Evolutionary conservation across 495 filamentous ascomycete genomes (phyloP).

Genomic region (Immersiella caudata): DNA sequence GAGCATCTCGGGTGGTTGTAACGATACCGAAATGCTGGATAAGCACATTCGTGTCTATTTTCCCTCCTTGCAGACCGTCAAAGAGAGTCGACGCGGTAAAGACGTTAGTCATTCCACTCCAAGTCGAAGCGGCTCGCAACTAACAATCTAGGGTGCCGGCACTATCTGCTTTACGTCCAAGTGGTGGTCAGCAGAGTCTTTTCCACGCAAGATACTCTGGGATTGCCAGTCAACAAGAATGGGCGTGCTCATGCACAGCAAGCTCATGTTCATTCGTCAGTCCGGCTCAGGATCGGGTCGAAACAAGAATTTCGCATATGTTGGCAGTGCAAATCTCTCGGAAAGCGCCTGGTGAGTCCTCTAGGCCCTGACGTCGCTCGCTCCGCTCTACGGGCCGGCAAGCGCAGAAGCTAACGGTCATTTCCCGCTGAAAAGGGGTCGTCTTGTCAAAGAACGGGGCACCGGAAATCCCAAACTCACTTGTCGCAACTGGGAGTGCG

Average conservation of each 20-base stretch:
- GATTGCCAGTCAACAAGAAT: slow-evolving; percentile 70
- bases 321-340: slow-evolving; percentile 90
- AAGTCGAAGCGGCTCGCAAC: background rate
- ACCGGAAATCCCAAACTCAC: slow-evolving; percentile 72
- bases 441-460: slow-evolving; percentile 65
- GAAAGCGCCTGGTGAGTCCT: slow-evolving; percentile 83
- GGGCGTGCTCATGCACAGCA: slow-evolving; percentile 86
- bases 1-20: slow-evolving; percentile 35
- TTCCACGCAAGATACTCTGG: slow-evolving; percentile 69
- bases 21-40: slow-evolving; percentile 43
- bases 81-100: slow-evolving; percentile 59
- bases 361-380: background rate
- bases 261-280: slow-evolving; percentile 70
- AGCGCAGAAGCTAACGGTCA: background rate
- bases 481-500: slow-evolving; percentile 96
- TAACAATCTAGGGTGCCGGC: slow-evolving; percentile 57
- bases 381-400: background rate
- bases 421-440: slow-evolving; percentile 34
- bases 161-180: slow-evolving; percentile 76
- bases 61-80: slow-evolving; percentile 75
- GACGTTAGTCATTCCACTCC: slow-evolving; percentile 37
- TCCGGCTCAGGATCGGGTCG: slow-evolving; percentile 21
- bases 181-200: slow-evolving; percentile 67
- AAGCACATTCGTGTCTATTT: slow-evolving; percentile 75
- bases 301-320: slow-evolving; percentile 67